Evolutionary conservation across 2,329 filamentous ascomycete genomes (phyloP), one percentile per base, ranked within the genome.

Genomic region (Fusarium sp.): DNA sequence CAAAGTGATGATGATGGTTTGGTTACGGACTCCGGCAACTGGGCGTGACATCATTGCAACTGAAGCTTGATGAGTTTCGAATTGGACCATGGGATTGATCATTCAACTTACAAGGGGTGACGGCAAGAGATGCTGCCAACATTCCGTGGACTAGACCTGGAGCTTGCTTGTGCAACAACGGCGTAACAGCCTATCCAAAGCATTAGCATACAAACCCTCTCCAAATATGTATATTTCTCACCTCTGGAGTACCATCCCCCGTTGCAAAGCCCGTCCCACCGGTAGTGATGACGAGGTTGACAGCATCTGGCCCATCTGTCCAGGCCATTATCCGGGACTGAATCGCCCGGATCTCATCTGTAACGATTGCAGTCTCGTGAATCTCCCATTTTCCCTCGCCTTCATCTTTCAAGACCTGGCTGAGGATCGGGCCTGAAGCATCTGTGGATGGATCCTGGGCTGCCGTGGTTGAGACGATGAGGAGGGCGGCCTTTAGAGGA

Each of bases 31-130:
- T 4, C 96, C 96, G 24, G 96, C 96, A 14, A 97, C 93, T 6
- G 96, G 96, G 54, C 96, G 90, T 61, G 96, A 94, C 96, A 99
- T 99, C 86, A 98, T 92, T 52, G 96, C 96, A 84, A 99, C 95
- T 97, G 66, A 57, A 83, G 66, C 82, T 75, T 58, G 40, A 40
- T 74, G 56, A 78, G 61, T n/a, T 70, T 29, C 63, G 10, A 9
- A 20, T 37, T 20, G 24, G n/a, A n/a, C n/a, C n/a, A n/a, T n/a
- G n/a, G n/a, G n/a, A n/a, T n/a, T n/a, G n/a, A n/a, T n/a, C n/a
- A n/a, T n/a, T 52, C 47, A 31, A 84, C 93, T 85, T 85, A 97
- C 95, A 99, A 56, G 96, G 95, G 4, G 96, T 99, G 37, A 98
- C 91, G 50, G 90, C 86, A 18, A 98, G 85, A 1, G 96, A 98